phyloP scores from a whole-genome alignment of 2,329 filamentous ascomycete genomes.

The Ambrosiella beaveri region DNA sequence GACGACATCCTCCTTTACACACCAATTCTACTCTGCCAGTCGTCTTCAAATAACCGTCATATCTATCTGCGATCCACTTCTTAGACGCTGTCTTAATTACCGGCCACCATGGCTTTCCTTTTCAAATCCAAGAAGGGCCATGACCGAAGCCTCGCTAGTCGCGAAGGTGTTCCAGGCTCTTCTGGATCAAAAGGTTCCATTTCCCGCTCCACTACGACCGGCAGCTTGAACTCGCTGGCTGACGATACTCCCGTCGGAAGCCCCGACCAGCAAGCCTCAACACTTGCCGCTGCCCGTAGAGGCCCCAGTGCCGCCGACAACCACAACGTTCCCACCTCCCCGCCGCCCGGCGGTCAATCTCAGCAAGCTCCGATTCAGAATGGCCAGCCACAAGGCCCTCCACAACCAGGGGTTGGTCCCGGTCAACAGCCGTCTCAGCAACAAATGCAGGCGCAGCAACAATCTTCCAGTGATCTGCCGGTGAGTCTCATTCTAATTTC shows the following conservation, averaged over 20 bases:
- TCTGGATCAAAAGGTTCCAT: slow-evolving; percentile 26
- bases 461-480: slow-evolving; percentile 22
- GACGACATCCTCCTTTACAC: not conserved
- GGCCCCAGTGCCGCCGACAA: slow-evolving; percentile 22
- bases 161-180: slow-evolving; percentile 22
- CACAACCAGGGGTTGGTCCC: slow-evolving; percentile 5
- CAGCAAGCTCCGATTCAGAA: slow-evolving; percentile 15
- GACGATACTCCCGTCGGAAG: slow-evolving; percentile 39
- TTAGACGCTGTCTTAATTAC: not conserved
- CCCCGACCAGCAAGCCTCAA: slow-evolving; percentile 38
- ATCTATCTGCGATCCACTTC: not conserved
- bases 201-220: slow-evolving; percentile 54
- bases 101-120: slow-evolving; percentile 51
- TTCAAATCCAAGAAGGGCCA: slow-evolving; percentile 70
- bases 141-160: slow-evolving; percentile 39
- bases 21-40: not conserved
- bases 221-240: slow-evolving; percentile 57
- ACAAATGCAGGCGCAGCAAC: slow-evolving; percentile 16
- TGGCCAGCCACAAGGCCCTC: slow-evolving; percentile 1
- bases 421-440: slow-evolving; percentile 9
- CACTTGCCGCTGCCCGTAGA: slow-evolving; percentile 25
- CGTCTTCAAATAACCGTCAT: not conserved
- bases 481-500: slow-evolving; percentile 21
- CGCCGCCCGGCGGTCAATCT: slow-evolving; percentile 4
- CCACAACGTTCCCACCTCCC: slow-evolving; percentile 1